Evolutionary conservation across 805 yeast genomes (phyloP).

Genomic region (Lachancea meyersii): DNA sequence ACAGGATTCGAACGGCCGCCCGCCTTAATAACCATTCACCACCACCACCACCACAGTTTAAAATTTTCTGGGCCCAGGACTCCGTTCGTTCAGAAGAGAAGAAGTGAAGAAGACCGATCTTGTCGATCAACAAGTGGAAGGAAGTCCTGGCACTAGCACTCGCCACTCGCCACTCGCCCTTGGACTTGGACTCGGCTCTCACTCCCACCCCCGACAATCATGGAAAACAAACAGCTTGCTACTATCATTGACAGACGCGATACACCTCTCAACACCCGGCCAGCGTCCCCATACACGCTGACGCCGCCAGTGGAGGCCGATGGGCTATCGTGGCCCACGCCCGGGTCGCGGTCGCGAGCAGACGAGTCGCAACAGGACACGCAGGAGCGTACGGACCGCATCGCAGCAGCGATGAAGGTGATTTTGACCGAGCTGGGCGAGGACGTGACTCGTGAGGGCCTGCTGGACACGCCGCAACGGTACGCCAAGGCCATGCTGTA

Average conservation of each 20-base stretch:
- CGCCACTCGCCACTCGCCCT: too few relatives aligned
- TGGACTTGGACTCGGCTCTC: neutral
- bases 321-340: conserved; percentile 90
- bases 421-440: conserved; percentile 85
- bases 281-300: conserved; percentile 75
- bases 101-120: too few relatives aligned
- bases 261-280: conserved; percentile 67
- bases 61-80: too few relatives aligned
- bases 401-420: conserved; percentile 72
- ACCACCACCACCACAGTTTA: too few relatives aligned
- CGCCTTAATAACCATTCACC: too few relatives aligned
- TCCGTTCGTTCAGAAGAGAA: too few relatives aligned
- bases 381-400: conserved; percentile 60
- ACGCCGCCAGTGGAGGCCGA: conserved; percentile 84
- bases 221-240: conserved; percentile 13
- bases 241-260: conserved; percentile 20
- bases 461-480: conserved; percentile 89
- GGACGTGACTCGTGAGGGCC: conserved; percentile 81
- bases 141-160: too few relatives aligned
- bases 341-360: conserved; percentile 73
- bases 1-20: too few relatives aligned
- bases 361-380: conserved; percentile 65
- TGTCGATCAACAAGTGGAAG: too few relatives aligned
- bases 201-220: neutral
- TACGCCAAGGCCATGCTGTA: conserved; percentile 95